Conservation (phyloP, 1,284 basidiomycete genomes). For the Tylopilus sp. region DNA sequence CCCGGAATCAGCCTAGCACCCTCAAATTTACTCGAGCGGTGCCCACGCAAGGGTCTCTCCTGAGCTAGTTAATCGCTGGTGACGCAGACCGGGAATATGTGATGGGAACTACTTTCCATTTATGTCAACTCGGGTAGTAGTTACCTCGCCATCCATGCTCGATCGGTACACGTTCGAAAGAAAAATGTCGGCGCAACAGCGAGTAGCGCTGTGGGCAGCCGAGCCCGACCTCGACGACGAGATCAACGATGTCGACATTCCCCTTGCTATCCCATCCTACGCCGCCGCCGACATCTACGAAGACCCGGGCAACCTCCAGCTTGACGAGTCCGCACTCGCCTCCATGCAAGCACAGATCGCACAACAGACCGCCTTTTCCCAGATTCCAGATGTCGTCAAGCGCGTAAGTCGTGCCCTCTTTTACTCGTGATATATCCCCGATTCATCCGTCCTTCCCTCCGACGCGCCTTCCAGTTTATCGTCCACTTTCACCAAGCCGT, state of each 20-base stretch:
- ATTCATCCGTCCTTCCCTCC: neutral
- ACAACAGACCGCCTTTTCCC: slow-evolving; percentile 72
- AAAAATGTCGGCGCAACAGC: slow-evolving; percentile 47
- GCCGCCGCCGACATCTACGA: slow-evolving; percentile 66
- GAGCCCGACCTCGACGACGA: slow-evolving; percentile 74
- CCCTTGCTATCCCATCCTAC: slow-evolving; percentile 62
- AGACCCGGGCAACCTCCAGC: slow-evolving; percentile 43
- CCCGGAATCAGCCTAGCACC: too few species aligned
- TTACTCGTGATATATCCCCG: neutral
- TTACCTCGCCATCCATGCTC: too few species aligned
- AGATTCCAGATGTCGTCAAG: slow-evolving; percentile 79
- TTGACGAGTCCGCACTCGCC: slow-evolving; percentile 63
- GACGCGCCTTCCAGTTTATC: slow-evolving; percentile 84
- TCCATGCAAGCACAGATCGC: slow-evolving; percentile 77
- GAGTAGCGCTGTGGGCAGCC: slow-evolving; percentile 63
- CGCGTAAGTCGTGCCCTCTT: slow-evolving; percentile 54
- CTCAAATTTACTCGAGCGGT: neutral
- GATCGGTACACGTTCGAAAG: too few species aligned
- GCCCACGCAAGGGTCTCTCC: too few species aligned
- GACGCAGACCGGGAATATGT: neutral
- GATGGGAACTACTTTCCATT: slow-evolving; percentile 20
- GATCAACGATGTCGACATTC: slow-evolving; percentile 67
- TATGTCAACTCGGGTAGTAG: neutral
- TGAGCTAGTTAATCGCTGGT: too few species aligned
- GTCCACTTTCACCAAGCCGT: slow-evolving; percentile 89